Conservation (phyloP, 305 asterid species). For the Vinca major region DNA sequence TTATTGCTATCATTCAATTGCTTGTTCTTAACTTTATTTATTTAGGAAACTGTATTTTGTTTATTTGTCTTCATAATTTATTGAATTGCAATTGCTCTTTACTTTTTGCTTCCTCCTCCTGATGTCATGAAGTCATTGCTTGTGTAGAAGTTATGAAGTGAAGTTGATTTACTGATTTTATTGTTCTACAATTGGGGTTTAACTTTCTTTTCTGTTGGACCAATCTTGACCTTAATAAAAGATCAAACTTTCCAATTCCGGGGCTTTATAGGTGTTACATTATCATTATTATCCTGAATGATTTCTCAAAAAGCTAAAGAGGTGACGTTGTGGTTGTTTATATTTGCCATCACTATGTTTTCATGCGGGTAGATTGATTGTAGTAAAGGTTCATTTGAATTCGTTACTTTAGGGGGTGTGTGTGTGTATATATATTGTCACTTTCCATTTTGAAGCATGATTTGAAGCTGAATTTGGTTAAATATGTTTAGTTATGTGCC, state of each 20-base stretch:
- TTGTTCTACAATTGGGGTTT: not conserved
- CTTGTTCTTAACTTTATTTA: conserved; percentile 5
- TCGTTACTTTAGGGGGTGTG: not conserved
- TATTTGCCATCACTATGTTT: not conserved
- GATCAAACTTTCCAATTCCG: not conserved
- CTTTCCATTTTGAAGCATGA: not conserved
- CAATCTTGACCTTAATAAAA: not conserved
- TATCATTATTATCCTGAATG: not conserved
- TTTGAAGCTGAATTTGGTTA: not conserved
- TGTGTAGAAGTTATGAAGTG: not conserved
- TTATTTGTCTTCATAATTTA: not conserved
- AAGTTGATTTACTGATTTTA: not conserved
- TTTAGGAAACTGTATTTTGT: not conserved
- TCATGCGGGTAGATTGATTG: not conserved
- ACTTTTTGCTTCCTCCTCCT: not conserved
- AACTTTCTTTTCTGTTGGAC: not conserved
- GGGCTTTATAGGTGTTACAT: not conserved
- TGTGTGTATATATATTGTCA: too few relatives aligned
- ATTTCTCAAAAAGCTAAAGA: not conserved
- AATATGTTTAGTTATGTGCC: too few relatives aligned
- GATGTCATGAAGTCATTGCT: not conserved
- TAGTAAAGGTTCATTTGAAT: not conserved
- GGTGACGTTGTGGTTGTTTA: not conserved
- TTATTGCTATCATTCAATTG: conserved; percentile 13
- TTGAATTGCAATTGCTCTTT: not conserved